Percentiles rank a stretch among this genome's conserved stretches.
Conservation (phyloP, 2,329 filamentous ascomycete genomes). For the Myriangium duriaei region DNA sequence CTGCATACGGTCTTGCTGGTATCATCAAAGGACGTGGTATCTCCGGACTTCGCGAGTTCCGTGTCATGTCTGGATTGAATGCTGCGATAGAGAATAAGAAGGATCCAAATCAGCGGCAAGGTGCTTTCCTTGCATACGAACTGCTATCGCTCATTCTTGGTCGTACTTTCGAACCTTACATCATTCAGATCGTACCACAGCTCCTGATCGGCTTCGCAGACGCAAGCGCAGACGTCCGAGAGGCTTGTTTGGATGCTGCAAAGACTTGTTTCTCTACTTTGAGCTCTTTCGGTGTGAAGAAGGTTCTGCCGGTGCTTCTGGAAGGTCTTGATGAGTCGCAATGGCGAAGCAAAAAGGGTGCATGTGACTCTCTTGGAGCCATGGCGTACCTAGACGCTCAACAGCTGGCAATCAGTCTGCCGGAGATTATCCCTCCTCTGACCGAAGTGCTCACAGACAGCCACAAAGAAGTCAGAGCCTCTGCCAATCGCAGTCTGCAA, state of each 20-base stretch:
- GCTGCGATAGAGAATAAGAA: slow-evolving; percentile 91
- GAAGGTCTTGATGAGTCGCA: slow-evolving; percentile 88
- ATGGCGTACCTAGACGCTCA: slow-evolving; percentile 98
- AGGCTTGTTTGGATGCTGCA: slow-evolving; percentile 81
- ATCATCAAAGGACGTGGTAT: slow-evolving; percentile 83
- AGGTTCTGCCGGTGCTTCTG: slow-evolving; percentile 81
- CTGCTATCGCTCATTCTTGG: slow-evolving; percentile 77
- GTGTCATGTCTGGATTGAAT: slow-evolving; percentile 70
- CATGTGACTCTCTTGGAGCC: slow-evolving; percentile 87
- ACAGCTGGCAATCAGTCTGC: slow-evolving; percentile 80
- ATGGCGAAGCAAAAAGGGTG: slow-evolving; percentile 97
- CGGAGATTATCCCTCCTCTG: slow-evolving; percentile 91
- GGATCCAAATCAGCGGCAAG: slow-evolving; percentile 76
- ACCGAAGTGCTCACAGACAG: slow-evolving; percentile 92
- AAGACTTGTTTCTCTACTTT: slow-evolving; percentile 89
- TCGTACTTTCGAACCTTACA: slow-evolving; percentile 86
- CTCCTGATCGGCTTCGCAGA: slow-evolving; percentile 84
- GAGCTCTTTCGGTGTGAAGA: slow-evolving; percentile 91
- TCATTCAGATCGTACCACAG: slow-evolving; percentile 89
- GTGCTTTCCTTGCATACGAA: slow-evolving; percentile 80
- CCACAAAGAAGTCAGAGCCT: slow-evolving; percentile 88
- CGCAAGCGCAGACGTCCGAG: slow-evolving; percentile 73
- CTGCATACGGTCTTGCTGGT: slow-evolving; percentile 87
- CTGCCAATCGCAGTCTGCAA: slow-evolving; percentile 91
- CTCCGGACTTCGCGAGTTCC: slow-evolving; percentile 65